A percentile compares a stretch with the other conserved stretches of the same genome.
phyloP scores from a whole-genome alignment of 768 basidiomycete species.

The Termitomyces sp. region DNA sequence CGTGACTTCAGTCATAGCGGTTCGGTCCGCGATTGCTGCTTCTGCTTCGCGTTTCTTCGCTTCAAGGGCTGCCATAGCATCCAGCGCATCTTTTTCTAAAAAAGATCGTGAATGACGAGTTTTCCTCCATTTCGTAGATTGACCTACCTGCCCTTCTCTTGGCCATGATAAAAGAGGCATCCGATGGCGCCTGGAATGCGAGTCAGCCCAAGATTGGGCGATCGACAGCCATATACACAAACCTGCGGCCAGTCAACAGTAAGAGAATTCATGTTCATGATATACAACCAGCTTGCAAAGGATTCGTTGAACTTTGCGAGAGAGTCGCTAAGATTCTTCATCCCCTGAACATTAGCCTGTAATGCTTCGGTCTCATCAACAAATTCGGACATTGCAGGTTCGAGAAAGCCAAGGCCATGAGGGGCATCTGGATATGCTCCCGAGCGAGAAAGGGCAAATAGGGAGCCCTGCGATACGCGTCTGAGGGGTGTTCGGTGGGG shows the following conservation, averaged over 20 bases:
- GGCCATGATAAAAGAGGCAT: constrained; percentile 55
- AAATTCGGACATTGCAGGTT: constrained; percentile 79
- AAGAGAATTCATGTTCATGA: constrained; percentile 91
- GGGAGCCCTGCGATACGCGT: constrained; percentile 87
- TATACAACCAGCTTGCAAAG: constrained; percentile 88
- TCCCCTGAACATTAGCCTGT: constrained; percentile 66
- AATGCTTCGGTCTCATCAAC: constrained; percentile 84
- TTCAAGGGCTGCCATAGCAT: constrained; percentile 48
- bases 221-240: constrained; percentile 11
- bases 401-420: constrained; percentile 80
- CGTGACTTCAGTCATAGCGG: constrained; percentile 34
- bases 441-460: constrained; percentile 80
- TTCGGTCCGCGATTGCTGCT: constrained; percentile 29
- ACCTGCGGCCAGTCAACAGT: constrained; percentile 94
- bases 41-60: constrained; percentile 30
- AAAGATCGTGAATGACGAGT: neutral
- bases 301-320: constrained; percentile 87
- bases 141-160: constrained; percentile 53
- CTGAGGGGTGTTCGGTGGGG: constrained; percentile 79
- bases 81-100: constrained; percentile 55
- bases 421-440: constrained; percentile 69
- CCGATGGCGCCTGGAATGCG: constrained; percentile 46
- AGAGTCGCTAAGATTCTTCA: constrained; percentile 68
- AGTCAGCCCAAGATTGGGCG: neutral
- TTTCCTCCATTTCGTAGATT: neutral